These are phyloP conservation scores for Dioscorea dumetorum DNA, from an alignment of 106 monocot species.

Conservation along the genomic window DNA sequence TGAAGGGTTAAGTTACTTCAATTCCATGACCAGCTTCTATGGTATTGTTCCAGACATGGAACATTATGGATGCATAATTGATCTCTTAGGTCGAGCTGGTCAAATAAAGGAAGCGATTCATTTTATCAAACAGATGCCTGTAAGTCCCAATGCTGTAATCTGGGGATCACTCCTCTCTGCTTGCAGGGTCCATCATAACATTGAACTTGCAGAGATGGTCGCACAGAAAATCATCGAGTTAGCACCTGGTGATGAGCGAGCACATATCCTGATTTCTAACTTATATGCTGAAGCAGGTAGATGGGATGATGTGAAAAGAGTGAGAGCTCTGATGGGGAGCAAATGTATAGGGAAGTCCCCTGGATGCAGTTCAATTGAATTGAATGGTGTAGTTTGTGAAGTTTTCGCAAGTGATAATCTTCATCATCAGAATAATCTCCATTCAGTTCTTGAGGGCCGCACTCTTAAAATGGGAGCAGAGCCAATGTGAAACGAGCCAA, in stretches of 20 bases:
- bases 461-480: neutral
- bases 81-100: slow-evolving; percentile 25
- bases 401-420: slow-evolving; percentile 11
- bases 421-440: neutral
- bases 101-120: too few relatives aligned
- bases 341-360: slow-evolving; percentile 25
- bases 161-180: too few relatives aligned
- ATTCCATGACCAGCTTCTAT: slow-evolving; percentile 15
- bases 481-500: neutral
- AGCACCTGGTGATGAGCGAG: slow-evolving; percentile 25
- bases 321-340: slow-evolving; percentile 23
- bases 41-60: slow-evolving; percentile 14
- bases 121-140: too few relatives aligned
- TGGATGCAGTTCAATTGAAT: slow-evolving; percentile 13
- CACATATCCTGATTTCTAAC: slow-evolving; percentile 32
- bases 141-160: too few relatives aligned
- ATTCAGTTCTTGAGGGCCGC: slow-evolving; percentile 10
- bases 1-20: slow-evolving; percentile 19
- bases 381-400: slow-evolving; percentile 11
- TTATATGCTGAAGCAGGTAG: slow-evolving; percentile 23
- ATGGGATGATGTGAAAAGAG: slow-evolving; percentile 32
- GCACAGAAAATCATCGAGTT: neutral
- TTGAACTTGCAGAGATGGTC: too few relatives aligned
- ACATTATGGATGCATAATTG: slow-evolving; percentile 38
- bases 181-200: too few relatives aligned